These are phyloP conservation scores for Apiospora sp. DNA, from an alignment of 2,329 filamentous ascomycete species.

Conservation along the genomic window DNA sequence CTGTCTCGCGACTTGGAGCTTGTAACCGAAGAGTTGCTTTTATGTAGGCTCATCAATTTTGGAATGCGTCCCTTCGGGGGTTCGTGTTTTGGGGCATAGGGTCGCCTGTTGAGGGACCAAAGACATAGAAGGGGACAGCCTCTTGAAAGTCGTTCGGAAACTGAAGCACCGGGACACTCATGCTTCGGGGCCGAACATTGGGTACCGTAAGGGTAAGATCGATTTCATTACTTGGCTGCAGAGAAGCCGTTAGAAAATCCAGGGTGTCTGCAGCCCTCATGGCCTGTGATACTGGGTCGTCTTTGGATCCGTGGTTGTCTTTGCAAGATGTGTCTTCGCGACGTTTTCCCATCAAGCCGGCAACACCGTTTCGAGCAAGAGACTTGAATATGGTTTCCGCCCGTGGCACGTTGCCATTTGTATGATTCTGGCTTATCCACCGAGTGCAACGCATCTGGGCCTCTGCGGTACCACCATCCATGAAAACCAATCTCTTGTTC, in stretches of 20 bases:
- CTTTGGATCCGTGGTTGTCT: constrained; percentile 28
- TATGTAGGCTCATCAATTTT: neutral
- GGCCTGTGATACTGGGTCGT: constrained; percentile 60
- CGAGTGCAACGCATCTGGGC: constrained; percentile 63
- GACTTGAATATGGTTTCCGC: constrained; percentile 61
- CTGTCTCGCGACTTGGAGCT: constrained; percentile 6
- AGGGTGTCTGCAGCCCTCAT: constrained; percentile 68
- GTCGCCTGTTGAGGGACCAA: constrained; percentile 45
- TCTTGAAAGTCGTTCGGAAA: constrained; percentile 53
- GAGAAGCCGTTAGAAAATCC: constrained; percentile 60
- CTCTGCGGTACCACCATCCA: constrained; percentile 65
- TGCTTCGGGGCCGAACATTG: constrained; percentile 52
- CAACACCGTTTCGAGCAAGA: constrained; percentile 58
- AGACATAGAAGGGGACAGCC: constrained; percentile 56
- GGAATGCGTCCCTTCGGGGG: neutral
- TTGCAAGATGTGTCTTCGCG: constrained; percentile 21
- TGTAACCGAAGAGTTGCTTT: neutral
- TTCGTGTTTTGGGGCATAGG: constrained; percentile 8
- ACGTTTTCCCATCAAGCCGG: constrained; percentile 43
- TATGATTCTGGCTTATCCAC: constrained; percentile 61
- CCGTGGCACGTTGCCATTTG: constrained; percentile 55
- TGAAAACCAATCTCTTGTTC: constrained; percentile 64
- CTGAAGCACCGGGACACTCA: constrained; percentile 58
- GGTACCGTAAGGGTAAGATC: constrained; percentile 49
- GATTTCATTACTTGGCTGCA: constrained; percentile 60